Percentiles rank a stretch among this genome's conserved stretches.
phyloP scores from a whole-genome alignment of 78 protist species.

The Dictyostelium intermedium region DNA sequence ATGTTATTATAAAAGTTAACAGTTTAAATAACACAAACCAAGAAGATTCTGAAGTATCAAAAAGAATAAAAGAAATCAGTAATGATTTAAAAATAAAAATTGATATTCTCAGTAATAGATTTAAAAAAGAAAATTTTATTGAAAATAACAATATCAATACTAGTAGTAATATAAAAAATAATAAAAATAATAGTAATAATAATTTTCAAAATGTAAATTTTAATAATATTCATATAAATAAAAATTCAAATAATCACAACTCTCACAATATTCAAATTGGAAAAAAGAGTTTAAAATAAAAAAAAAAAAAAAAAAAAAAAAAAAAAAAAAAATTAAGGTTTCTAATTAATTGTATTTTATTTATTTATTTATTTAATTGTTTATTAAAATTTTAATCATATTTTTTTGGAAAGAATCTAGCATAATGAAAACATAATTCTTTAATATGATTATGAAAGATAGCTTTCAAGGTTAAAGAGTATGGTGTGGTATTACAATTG shows the following conservation, averaged over 20 bases:
- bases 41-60: background rate
- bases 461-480: conserved; percentile 33
- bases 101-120: background rate
- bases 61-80: background rate
- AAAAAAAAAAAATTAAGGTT: too few relatives aligned
- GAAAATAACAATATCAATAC: too few relatives aligned
- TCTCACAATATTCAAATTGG: background rate
- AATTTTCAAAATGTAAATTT: too few relatives aligned
- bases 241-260: too few relatives aligned
- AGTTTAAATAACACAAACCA: background rate
- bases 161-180: too few relatives aligned
- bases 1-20: background rate
- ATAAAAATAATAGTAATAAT: too few relatives aligned
- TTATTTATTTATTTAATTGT: background rate
- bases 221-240: background rate
- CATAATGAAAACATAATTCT: conserved; percentile 33
- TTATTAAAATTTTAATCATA: background rate
- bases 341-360: too few relatives aligned
- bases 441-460: conserved; percentile 60
- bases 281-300: too few relatives aligned
- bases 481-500: background rate
- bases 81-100: background rate
- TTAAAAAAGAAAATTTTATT: background rate
- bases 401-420: conserved; percentile 28
- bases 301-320: too few relatives aligned